Conservation (phyloP, 2,329 filamentous ascomycete species). For the Myriosclerotinia duriaeana region DNA sequence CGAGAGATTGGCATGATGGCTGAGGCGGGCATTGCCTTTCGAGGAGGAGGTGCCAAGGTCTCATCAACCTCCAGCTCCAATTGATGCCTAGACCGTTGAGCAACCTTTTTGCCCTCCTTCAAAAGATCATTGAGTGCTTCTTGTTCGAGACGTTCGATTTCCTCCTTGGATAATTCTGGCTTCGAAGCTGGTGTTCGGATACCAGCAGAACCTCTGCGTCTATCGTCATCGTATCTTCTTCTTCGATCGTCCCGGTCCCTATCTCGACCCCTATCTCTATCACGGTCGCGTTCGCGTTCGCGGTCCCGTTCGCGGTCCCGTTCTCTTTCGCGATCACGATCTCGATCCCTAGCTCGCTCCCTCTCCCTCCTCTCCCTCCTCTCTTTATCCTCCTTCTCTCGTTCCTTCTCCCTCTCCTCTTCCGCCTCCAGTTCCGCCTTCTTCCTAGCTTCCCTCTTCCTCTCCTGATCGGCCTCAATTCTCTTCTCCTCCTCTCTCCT, state of each 20-base stretch:
- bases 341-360: constrained; percentile 35
- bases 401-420: constrained; percentile 31
- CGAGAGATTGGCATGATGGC: constrained; percentile 40
- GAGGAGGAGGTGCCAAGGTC: constrained; percentile 39
- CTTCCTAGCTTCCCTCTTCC: constrained; percentile 41
- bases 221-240: constrained; percentile 33
- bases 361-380: constrained; percentile 30
- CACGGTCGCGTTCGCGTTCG: constrained; percentile 36
- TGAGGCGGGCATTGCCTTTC: constrained; percentile 39
- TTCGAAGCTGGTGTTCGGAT: constrained; percentile 27
- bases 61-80: constrained; percentile 41
- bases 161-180: constrained; percentile 39
- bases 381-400: constrained; percentile 43
- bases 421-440: constrained; percentile 36
- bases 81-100: constrained; percentile 39
- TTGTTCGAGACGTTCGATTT: constrained; percentile 39
- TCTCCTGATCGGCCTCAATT: constrained; percentile 48
- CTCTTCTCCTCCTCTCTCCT: constrained; percentile 52
- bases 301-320: constrained; percentile 30
- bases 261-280: constrained; percentile 26
- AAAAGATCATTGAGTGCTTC: constrained; percentile 41
- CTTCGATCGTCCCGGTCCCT: constrained; percentile 34
- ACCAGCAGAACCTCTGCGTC: constrained; percentile 28
- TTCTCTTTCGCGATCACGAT: constrained; percentile 38
- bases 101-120: constrained; percentile 39